These are phyloP conservation scores for Hammondia hammondi DNA, from an alignment of 169 alveolate species.

Conservation along the genomic window DNA sequence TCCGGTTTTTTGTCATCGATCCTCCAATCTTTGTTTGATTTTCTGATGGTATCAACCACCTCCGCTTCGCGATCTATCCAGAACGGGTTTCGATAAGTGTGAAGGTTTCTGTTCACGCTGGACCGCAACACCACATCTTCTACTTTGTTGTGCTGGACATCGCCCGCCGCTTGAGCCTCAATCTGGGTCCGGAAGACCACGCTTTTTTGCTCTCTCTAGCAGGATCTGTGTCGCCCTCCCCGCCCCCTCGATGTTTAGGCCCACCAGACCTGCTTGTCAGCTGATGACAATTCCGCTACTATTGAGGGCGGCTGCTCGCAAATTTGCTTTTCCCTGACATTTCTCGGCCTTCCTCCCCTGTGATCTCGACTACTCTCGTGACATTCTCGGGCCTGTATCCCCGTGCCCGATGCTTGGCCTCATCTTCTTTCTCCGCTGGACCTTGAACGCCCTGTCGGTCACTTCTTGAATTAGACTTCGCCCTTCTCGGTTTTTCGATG, in stretches of 20 bases:
- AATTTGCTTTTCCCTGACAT: neutral
- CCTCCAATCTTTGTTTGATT: neutral
- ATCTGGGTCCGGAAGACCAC: neutral
- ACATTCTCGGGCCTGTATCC: neutral
- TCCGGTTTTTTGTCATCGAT: too few relatives aligned
- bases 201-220: neutral
- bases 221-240: too few relatives aligned
- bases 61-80: neutral
- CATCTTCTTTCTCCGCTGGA: neutral
- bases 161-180: neutral
- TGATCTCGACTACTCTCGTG: neutral
- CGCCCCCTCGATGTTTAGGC: too few relatives aligned
- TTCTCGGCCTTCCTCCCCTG: neutral
- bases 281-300: neutral
- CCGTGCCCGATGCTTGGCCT: neutral
- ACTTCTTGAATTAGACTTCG: neutral
- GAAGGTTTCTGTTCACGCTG: neutral
- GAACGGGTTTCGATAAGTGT: neutral
- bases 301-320: neutral
- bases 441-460: neutral
- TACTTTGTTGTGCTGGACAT: too few relatives aligned
- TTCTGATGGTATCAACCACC: neutral
- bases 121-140: neutral
- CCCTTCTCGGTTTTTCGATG: neutral
- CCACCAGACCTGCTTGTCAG: neutral